A percentile compares a stretch with the other conserved stretches of the same genome.
Conservation (phyloP, 163 green algal genomes). For the Scenedesmus sp. region DNA sequence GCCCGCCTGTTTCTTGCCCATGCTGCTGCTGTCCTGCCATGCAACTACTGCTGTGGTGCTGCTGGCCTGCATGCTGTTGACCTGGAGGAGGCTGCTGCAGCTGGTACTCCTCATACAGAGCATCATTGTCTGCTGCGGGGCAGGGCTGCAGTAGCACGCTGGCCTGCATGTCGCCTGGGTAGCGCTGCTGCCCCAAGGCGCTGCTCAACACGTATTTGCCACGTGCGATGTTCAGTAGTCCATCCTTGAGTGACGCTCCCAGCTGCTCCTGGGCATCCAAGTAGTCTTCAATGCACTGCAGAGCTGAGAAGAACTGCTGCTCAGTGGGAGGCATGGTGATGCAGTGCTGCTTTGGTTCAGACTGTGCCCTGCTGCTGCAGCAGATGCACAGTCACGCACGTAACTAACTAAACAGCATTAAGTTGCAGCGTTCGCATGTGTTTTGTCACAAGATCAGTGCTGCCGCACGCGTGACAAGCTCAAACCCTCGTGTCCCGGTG, state of each 20-base stretch:
- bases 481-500: background rate
- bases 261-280: constrained; percentile 32
- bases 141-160: background rate
- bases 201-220: background rate
- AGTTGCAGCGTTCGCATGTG: too few species aligned
- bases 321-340: background rate
- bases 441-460: too few species aligned
- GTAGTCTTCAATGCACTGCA: constrained; percentile 45
- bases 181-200: constrained; percentile 13
- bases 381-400: too few species aligned
- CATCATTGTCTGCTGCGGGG: background rate
- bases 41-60: background rate
- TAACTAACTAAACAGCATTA: too few species aligned
- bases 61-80: background rate
- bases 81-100: background rate
- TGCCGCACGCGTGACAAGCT: background rate
- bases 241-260: background rate
- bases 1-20: background rate
- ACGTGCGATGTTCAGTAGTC: constrained; percentile 1
- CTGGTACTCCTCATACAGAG: constrained; percentile 3
- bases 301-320: constrained; percentile 14
- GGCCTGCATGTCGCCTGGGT: constrained; percentile 42
- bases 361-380: too few species aligned
- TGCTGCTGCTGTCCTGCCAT: background rate
- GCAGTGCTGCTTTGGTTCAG: background rate